These are phyloP conservation scores for Tulasnella sp. DNA, from an alignment of 768 basidiomycete genomes.

Conservation along the genomic window DNA sequence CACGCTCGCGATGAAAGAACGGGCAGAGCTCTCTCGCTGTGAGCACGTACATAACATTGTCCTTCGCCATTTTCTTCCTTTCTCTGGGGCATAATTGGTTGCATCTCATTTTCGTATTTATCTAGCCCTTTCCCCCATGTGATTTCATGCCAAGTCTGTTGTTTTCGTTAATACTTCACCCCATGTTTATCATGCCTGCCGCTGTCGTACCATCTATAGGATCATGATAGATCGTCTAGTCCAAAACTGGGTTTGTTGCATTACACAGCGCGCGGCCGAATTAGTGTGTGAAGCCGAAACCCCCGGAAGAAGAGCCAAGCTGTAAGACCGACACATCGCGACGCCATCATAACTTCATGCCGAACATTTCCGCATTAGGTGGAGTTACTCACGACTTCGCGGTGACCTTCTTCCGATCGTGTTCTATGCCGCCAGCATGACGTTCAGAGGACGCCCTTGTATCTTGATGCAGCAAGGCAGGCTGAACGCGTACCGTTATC, in stretches of 20 bases:
- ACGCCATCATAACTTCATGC: no score
- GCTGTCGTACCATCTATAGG: background rate
- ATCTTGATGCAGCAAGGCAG: no score
- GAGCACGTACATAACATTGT: background rate
- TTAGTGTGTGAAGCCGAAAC: no score
- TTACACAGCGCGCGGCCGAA: no score
- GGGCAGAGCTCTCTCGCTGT: background rate
- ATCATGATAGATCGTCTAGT: background rate
- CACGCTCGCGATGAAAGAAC: background rate
- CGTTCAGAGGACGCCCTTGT: no score
- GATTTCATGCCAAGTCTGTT: background rate
- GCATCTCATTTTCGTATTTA: background rate
- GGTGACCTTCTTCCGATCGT: no score
- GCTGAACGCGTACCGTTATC: no score
- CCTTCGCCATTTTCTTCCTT: background rate
- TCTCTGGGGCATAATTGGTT: background rate
- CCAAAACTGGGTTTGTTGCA: background rate
- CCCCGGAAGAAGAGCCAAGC: no score
- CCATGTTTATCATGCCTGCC: background rate
- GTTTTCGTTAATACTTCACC: background rate
- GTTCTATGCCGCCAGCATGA: no score
- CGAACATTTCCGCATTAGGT: no score
- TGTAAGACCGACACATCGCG: no score
- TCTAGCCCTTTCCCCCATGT: background rate
- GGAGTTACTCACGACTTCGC: no score